These are phyloP conservation scores for Lipomyces mesembrius DNA, from an alignment of 805 yeast genomes.

Conservation along the genomic window DNA sequence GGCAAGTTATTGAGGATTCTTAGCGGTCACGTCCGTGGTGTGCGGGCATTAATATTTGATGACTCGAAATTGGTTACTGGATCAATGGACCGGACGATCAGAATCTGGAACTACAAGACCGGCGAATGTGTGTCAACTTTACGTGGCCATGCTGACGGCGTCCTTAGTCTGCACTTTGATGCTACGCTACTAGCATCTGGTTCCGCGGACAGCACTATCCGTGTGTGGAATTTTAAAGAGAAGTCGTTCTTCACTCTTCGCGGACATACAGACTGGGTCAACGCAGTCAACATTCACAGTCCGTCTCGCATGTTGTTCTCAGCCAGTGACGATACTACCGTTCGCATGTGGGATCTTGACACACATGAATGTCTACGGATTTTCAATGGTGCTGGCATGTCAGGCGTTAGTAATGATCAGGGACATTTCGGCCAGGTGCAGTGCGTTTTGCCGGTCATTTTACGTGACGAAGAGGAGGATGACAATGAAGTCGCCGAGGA, in stretches of 20 bases:
- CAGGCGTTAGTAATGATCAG: conserved; percentile 20
- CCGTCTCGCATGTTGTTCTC: conserved; percentile 78
- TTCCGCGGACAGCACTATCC: conserved; percentile 87
- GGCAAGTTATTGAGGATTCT: conserved; percentile 79
- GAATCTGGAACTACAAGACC: conserved; percentile 94
- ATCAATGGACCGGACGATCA: conserved; percentile 85
- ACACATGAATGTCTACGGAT: conserved; percentile 78
- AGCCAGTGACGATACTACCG: conserved; percentile 89
- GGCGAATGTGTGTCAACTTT: conserved; percentile 95
- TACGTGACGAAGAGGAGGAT: conserved; percentile 57
- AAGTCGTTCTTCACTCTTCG: conserved; percentile 89
- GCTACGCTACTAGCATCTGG: conserved; percentile 88
- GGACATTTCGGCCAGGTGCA: conserved; percentile 97
- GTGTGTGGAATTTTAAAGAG: conserved; percentile 95
- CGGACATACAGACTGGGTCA: conserved; percentile 93
- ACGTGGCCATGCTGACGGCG: conserved; percentile 88
- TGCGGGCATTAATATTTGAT: conserved; percentile 82
- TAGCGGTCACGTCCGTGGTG: conserved; percentile 87
- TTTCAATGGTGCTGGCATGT: conserved; percentile 56
- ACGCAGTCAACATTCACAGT: conserved; percentile 83
- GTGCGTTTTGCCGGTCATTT: conserved; percentile 81
- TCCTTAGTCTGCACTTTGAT: conserved; percentile 80
- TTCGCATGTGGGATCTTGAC: conserved; percentile 90
- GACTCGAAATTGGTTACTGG: conserved; percentile 89
- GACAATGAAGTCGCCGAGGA: conserved; percentile 35